Percentiles rank a stretch among this genome's conserved stretches.
These are phyloP conservation scores for Euphorbia peplus DNA, from an alignment of 345 rosid species.

Conservation along the genomic window DNA sequence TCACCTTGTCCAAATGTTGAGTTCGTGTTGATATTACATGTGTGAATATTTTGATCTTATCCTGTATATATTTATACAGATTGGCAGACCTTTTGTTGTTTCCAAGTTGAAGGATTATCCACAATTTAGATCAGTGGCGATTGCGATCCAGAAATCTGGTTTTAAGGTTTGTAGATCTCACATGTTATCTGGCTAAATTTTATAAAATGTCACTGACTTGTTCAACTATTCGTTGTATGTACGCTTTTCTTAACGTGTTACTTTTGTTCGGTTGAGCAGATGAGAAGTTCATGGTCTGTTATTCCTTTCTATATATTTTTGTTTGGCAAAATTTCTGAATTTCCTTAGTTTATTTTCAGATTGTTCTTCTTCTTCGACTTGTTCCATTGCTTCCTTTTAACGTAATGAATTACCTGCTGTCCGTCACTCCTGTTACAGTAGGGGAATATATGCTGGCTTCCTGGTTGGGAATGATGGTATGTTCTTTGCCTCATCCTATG, in stretches of 20 bases:
- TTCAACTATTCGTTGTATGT: not conserved
- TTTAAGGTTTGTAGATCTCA: constrained; percentile 65
- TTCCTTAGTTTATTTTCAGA: constrained; percentile 36
- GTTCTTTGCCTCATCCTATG: constrained; percentile 1
- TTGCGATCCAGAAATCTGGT: constrained; percentile 84
- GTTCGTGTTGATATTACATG: not conserved
- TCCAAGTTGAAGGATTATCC: constrained; percentile 94
- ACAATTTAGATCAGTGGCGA: constrained; percentile 78
- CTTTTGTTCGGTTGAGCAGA: not conserved
- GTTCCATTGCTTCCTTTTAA: constrained; percentile 94
- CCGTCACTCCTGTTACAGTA: constrained; percentile 82
- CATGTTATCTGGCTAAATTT: not conserved
- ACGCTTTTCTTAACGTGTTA: not conserved
- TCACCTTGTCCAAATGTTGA: not conserved
- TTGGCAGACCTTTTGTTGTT: constrained; percentile 79
- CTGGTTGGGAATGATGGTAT: constrained; percentile 99
- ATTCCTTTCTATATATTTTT: not conserved
- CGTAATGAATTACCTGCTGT: constrained; percentile 92
- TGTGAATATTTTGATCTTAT: not conserved
- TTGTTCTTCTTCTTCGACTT: constrained; percentile 90
- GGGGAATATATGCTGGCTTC: constrained; percentile 89
- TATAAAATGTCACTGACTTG: no score
- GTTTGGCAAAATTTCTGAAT: constrained; percentile 10
- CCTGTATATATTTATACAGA: constrained; percentile 38
- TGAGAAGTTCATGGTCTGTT: not conserved